phyloP scores from a whole-genome alignment of 2,329 filamentous ascomycete species.

The Colletotrichum liriopes region DNA sequence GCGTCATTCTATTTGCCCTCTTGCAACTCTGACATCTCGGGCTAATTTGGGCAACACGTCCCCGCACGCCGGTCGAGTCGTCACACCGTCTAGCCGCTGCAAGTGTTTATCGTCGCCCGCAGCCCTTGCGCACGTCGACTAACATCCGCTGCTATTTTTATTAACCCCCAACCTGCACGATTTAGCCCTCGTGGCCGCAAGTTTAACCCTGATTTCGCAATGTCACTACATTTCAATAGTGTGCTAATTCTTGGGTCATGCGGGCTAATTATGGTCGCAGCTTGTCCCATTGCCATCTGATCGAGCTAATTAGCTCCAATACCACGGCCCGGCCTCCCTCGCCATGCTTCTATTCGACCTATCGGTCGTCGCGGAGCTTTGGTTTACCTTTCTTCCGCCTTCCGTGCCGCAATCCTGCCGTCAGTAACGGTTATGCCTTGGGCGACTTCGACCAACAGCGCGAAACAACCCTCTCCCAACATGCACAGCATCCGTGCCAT shows the following conservation, averaged over 20 bases:
- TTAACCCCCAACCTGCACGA: conserved; percentile 48
- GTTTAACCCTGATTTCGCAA: conserved; percentile 25
- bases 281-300: neutral
- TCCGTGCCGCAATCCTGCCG: conserved; percentile 44
- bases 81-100: conserved; percentile 28
- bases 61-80: conserved; percentile 23
- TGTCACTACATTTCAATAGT: conserved; percentile 7
- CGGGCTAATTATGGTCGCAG: conserved; percentile 38
- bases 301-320: conserved; percentile 28
- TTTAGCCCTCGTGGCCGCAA: conserved; percentile 29
- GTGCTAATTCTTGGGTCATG: conserved; percentile 8
- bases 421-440: conserved; percentile 29
- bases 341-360: neutral
- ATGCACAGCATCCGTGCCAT: conserved; percentile 23
- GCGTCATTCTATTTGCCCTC: conserved; percentile 34
- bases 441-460: conserved; percentile 25
- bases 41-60: conserved; percentile 47
- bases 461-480: conserved; percentile 12
- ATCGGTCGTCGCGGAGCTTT: conserved; percentile 5
- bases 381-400: conserved; percentile 18
- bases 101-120: conserved; percentile 44
- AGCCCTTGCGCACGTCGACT: conserved; percentile 33
- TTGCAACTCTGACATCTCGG: conserved; percentile 37
- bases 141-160: conserved; percentile 53
- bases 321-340: neutral